These are phyloP conservation scores for Neofusicoccum kwambonambiense DNA, from an alignment of 2,329 filamentous ascomycete genomes.

Conservation along the genomic window DNA sequence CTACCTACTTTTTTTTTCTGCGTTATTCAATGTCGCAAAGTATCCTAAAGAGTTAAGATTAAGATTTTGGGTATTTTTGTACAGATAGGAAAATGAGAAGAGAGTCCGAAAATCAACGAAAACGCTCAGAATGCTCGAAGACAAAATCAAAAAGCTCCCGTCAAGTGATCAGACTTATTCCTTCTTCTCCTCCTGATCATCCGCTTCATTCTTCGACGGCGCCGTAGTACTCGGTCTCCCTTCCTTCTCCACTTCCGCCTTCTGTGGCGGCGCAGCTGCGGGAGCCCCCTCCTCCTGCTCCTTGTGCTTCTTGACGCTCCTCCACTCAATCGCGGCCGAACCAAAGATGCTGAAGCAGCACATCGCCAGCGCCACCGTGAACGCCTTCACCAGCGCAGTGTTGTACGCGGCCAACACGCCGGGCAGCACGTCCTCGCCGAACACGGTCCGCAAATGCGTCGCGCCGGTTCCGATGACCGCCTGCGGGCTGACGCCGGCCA, in stretches of 20 bases:
- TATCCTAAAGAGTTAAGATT: too few relatives aligned
- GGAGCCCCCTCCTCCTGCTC: not conserved
- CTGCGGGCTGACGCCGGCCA: conserved; percentile 26
- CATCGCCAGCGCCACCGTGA: conserved; percentile 60
- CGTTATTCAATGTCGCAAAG: too few relatives aligned
- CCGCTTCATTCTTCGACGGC: not conserved
- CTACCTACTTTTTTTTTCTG: too few relatives aligned
- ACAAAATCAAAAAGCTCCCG: too few relatives aligned
- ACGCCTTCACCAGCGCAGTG: conserved; percentile 56
- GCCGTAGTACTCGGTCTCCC: not conserved
- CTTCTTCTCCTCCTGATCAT: not conserved
- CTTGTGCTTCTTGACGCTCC: conserved; percentile 60
- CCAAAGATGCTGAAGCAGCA: conserved; percentile 55
- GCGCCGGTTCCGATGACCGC: conserved; percentile 34
- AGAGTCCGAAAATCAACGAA: too few relatives aligned
- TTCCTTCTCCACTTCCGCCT: not conserved
- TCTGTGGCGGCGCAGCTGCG: not conserved
- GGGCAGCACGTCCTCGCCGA: conserved; percentile 54
- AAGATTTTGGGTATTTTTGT: too few relatives aligned
- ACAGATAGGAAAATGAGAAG: too few relatives aligned
- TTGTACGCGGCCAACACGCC: conserved; percentile 61
- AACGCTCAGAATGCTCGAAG: too few relatives aligned
- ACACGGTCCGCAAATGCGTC: conserved; percentile 25
- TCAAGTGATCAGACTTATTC: too few relatives aligned
- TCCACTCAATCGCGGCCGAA: conserved; percentile 61